Base-by-base conservation (phyloP, 2,329 filamentous ascomycete species). In the Hymenoscyphus repandus region DNA sequence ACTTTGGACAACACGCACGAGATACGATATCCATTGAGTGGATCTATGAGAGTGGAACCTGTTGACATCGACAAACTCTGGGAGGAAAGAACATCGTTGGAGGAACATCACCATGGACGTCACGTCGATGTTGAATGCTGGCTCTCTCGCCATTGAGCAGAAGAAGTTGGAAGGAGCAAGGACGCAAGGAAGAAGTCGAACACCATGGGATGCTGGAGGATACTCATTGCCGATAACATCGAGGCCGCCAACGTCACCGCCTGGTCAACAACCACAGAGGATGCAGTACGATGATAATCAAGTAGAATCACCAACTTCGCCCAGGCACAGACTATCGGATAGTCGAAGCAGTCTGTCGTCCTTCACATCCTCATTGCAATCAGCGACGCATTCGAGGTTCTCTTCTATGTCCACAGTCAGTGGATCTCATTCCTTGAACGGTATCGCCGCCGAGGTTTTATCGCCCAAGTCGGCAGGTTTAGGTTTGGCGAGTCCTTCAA, bases 171-270 rank as follows among this genome's bases (percentile, higher is more conserved):
- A 54, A 17, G 50, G 43, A 15, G 54, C 51, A 15, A 56, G 48
- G 33, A 50, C 50, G 9, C 56, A 54, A 13, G 52, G 56, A n/a
- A 52, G 61, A 34, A 67, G 57, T 56, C 58, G 65, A 44, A 68
- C 63, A 9, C 65, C 65, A 38, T 68, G 66, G 65, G 65, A 68
- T 52, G 65, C 65, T 17, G 65, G 62, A 47, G 66, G 66, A 38
- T 68, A 68, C 58, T 62, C 66, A 52, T 52, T 68, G 39, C 66
- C 64, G 6, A 58, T 67, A 31, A 63, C 44, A 10, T 34, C 51
- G 17, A 47, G 38, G 15, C 31, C 41, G 27, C 39, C 43, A 31
- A 51, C 49, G 33, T 52, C 50, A 15, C 54, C 57, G 22, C 41
- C 58, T 11, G 30, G 20, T 6, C 46, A 50, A 45, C 41, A 50